Conservation (phyloP, 1,284 basidiomycete species). For the Ceratorhiza oryzae-sativae region DNA sequence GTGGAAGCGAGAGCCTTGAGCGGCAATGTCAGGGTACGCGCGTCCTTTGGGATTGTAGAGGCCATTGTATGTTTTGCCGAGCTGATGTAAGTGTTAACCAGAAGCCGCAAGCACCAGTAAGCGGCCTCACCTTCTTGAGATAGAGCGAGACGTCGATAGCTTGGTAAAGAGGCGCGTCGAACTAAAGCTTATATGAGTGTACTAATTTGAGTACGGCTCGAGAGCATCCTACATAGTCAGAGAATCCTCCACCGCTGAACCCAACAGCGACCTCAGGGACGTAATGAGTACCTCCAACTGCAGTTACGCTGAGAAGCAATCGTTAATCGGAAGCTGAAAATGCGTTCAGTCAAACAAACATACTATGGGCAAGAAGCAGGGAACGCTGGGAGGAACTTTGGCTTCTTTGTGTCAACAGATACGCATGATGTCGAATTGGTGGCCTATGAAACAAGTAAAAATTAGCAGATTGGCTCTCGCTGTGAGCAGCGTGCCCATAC, state of each 20-base stretch:
- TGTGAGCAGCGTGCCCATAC: neutral
- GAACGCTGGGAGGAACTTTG: constrained; percentile 67
- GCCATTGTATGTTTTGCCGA: constrained; percentile 20
- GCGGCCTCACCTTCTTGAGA: constrained; percentile 13
- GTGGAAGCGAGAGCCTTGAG: constrained; percentile 45
- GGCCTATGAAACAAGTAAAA: constrained; percentile 51
- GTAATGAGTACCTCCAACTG: constrained; percentile 67
- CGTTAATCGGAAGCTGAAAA: constrained; percentile 27
- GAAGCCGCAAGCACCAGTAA: neutral
- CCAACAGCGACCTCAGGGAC: constrained; percentile 61
- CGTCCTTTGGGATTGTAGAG: constrained; percentile 35
- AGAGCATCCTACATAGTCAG: constrained; percentile 57
- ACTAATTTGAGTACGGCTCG: neutral
- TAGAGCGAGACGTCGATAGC: constrained; percentile 20
- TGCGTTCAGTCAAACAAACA: constrained; percentile 41
- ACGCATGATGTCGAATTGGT: constrained; percentile 58
- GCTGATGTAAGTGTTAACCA: neutral
- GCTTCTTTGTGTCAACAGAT: constrained; percentile 66
- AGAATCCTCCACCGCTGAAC: constrained; percentile 75
- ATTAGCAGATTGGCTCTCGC: constrained; percentile 1
- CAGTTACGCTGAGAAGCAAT: constrained; percentile 52
- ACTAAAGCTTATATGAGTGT: constrained; percentile 2
- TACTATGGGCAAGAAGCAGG: constrained; percentile 62
- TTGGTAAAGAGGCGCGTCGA: constrained; percentile 12
- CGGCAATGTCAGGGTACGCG: constrained; percentile 39